phyloP scores from a whole-genome alignment of 2,329 filamentous ascomycete genomes.

The Clonostachys solani region DNA sequence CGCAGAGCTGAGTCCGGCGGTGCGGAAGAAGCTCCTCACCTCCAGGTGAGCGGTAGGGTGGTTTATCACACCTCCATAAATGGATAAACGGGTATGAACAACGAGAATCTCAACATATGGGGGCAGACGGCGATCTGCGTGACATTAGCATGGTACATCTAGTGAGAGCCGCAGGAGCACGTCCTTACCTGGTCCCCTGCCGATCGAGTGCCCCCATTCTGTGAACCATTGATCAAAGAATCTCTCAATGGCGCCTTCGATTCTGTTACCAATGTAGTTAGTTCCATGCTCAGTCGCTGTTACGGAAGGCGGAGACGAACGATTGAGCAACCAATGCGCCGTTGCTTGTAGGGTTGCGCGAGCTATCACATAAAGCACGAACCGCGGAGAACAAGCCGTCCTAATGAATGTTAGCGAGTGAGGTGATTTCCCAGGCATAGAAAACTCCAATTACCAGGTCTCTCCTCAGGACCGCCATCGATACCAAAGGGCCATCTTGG shows the following conservation, averaged over 20 bases:
- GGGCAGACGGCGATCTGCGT: conserved; percentile 49
- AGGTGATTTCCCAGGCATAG: neutral
- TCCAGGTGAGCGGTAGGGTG: conserved; percentile 67
- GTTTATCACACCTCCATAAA: conserved; percentile 71
- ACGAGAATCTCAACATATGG: conserved; percentile 74
- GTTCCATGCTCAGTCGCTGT: neutral
- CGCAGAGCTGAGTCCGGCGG: conserved; percentile 66
- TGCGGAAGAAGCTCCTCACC: conserved; percentile 69
- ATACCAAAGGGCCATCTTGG: conserved; percentile 68
- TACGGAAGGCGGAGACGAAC: conserved; percentile 18
- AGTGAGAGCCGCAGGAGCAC: conserved; percentile 10
- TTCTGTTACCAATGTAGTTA: conserved; percentile 22
- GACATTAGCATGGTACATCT: neutral
- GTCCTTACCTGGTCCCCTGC: conserved; percentile 41
- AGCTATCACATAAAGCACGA: conserved; percentile 55
- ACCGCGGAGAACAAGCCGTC: conserved; percentile 54
- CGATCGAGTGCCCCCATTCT: conserved; percentile 56
- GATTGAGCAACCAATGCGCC: conserved; percentile 50
- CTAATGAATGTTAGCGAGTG: conserved; percentile 15
- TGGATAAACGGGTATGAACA: conserved; percentile 69
- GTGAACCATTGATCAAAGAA: conserved; percentile 65
- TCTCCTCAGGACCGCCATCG: conserved; percentile 64
- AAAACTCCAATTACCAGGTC: conserved; percentile 46
- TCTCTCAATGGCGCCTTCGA: conserved; percentile 56
- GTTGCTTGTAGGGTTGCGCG: conserved; percentile 39